Percentiles rank a stretch among this genome's conserved stretches.
Evolutionary conservation across 129 eudicot genomes (phyloP).

Genomic region (Rutidosis leptorrhynchoides): DNA sequence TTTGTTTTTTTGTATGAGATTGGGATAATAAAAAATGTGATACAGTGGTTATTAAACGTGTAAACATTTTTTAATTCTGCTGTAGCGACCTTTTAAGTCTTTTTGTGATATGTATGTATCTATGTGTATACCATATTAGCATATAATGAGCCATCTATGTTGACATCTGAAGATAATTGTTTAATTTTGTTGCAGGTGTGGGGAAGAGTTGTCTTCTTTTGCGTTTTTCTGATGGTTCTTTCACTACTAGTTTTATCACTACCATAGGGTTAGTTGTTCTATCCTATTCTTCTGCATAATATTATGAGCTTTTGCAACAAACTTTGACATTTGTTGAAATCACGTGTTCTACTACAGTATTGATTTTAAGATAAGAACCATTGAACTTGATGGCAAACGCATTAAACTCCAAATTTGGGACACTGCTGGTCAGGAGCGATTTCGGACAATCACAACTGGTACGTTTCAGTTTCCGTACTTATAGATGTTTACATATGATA

Average conservation of each 20-base stretch:
- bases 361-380: too few relatives aligned
- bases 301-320: slow-evolving; percentile 7
- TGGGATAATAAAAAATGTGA: too few relatives aligned
- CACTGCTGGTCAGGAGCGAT: slow-evolving; percentile 85
- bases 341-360: slow-evolving; percentile 33
- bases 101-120: too few relatives aligned
- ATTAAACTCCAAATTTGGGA: slow-evolving; percentile 86
- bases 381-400: slow-evolving; percentile 78
- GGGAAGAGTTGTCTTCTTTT: slow-evolving; percentile 72
- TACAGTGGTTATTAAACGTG: too few relatives aligned
- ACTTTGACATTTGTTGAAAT: neutral
- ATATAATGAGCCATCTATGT: too few relatives aligned
- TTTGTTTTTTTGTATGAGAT: too few relatives aligned
- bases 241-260: slow-evolving; percentile 70
- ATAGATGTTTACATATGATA: too few relatives aligned
- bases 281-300: slow-evolving; percentile 14
- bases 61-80: too few relatives aligned
- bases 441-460: slow-evolving; percentile 80
- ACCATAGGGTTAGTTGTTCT: slow-evolving; percentile 47
- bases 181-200: slow-evolving; percentile 55
- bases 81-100: too few relatives aligned
- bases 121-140: too few relatives aligned
- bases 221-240: slow-evolving; percentile 71
- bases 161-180: too few relatives aligned
- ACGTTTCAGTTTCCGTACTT: slow-evolving; percentile 3